Evolutionary conservation across 192 early-diverging fungal genomes (phyloP).

Genomic region (Pilobolus umbonatus): DNA sequence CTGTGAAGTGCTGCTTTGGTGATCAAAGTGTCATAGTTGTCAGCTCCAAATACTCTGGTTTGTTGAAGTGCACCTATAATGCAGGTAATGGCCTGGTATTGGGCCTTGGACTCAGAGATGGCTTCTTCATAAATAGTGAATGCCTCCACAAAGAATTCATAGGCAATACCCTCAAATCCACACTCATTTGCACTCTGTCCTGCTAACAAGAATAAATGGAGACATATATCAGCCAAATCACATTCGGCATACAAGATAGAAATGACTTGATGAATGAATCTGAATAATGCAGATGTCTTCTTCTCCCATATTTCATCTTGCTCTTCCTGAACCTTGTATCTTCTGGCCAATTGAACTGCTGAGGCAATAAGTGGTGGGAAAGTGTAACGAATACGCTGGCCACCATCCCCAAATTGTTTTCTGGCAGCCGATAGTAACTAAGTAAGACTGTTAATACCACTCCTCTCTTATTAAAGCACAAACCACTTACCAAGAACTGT

Average conservation of each 20-base stretch:
- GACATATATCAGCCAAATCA: slow-evolving; percentile 51
- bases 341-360: slow-evolving; percentile 59
- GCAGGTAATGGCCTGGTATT: slow-evolving; percentile 84
- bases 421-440: slow-evolving; percentile 76
- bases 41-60: slow-evolving; percentile 75
- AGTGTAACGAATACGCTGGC: slow-evolving; percentile 87
- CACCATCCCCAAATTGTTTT: slow-evolving; percentile 87
- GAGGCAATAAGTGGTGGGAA: slow-evolving; percentile 81
- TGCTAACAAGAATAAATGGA: slow-evolving; percentile 82
- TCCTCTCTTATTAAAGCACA: slow-evolving; percentile 8
- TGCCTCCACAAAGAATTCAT: slow-evolving; percentile 97
- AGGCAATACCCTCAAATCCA: slow-evolving; percentile 89
- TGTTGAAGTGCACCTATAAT: slow-evolving; percentile 85
- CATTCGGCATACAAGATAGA: slow-evolving; percentile 64
- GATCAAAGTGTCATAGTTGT: slow-evolving; percentile 94
- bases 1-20: slow-evolving; percentile 89
- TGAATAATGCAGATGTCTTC: slow-evolving; percentile 71
- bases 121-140: slow-evolving; percentile 97
- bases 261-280: slow-evolving; percentile 86
- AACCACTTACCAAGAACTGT: slow-evolving; percentile 64
- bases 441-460: not conserved
- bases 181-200: slow-evolving; percentile 84
- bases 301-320: slow-evolving; percentile 60
- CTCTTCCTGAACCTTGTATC: slow-evolving; percentile 45
- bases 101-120: slow-evolving; percentile 87